These are phyloP conservation scores for Lasiosphaeriaceae sp. DNA, from an alignment of 495 filamentous ascomycete species.

Conservation along the genomic window DNA sequence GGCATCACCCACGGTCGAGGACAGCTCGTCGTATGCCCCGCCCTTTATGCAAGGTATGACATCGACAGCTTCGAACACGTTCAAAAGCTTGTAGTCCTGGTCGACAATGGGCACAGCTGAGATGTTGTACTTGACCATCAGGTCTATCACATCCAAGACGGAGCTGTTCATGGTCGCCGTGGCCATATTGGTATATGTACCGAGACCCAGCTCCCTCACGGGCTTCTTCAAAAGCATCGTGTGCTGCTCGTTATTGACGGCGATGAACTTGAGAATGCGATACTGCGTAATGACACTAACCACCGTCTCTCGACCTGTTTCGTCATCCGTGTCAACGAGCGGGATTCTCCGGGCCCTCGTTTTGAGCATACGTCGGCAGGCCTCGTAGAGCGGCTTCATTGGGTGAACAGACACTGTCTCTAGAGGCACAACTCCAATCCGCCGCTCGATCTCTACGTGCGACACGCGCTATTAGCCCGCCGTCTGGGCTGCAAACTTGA, in stretches of 20 bases:
- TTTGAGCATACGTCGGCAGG: slow-evolving; percentile 89
- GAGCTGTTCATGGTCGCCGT: slow-evolving; percentile 89
- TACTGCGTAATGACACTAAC: slow-evolving; percentile 98
- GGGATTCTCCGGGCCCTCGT: slow-evolving; percentile 91
- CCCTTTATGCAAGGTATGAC: slow-evolving; percentile 95
- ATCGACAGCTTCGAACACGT: slow-evolving; percentile 97
- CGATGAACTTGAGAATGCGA: slow-evolving; percentile 96
- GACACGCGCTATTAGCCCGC: slow-evolving; percentile 9
- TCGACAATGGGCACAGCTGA: slow-evolving; percentile 94
- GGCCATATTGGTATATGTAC: slow-evolving; percentile 74
- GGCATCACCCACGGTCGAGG: slow-evolving; percentile 83
- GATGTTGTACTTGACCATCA: slow-evolving; percentile 88
- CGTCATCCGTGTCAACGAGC: slow-evolving; percentile 89
- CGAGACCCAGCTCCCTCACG: slow-evolving; percentile 77
- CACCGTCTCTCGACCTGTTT: slow-evolving; percentile 88
- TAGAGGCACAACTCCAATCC: slow-evolving; percentile 82
- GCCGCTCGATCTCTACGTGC: slow-evolving; percentile 80
- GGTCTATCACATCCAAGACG: slow-evolving; percentile 94
- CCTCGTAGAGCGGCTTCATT: slow-evolving; percentile 84
- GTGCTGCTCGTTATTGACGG: slow-evolving; percentile 86
- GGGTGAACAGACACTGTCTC: slow-evolving; percentile 97
- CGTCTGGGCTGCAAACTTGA: not conserved
- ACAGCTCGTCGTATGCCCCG: slow-evolving; percentile 85
- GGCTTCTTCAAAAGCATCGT: slow-evolving; percentile 87
- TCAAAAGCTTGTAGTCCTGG: slow-evolving; percentile 73